Conservation (phyloP, 768 basidiomycete species). For the Pholiota molesta region DNA sequence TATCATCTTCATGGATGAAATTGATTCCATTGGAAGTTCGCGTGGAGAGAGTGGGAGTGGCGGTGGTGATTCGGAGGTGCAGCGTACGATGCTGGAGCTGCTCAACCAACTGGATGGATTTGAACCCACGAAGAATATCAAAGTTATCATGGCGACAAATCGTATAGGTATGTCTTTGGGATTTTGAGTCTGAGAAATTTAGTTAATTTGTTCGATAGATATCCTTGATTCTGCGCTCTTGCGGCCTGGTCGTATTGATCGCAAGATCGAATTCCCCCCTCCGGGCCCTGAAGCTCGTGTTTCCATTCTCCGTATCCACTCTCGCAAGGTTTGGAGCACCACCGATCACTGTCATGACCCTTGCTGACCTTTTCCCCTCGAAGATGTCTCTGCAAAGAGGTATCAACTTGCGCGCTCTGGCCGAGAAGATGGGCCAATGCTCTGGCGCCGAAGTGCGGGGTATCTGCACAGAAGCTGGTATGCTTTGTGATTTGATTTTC, state of each 20-base stretch:
- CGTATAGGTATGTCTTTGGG: constrained; percentile 68
- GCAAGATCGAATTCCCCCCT: constrained; percentile 98
- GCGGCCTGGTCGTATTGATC: constrained; percentile 92
- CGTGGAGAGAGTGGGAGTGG: constrained; percentile 91
- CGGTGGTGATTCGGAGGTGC: constrained; percentile 87
- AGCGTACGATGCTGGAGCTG: constrained; percentile 89
- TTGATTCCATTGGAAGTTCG: constrained; percentile 95
- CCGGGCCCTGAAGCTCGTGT: constrained; percentile 97
- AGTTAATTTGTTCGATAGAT: constrained; percentile 47
- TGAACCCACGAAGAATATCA: constrained; percentile 97
- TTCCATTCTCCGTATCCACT: constrained; percentile 96
- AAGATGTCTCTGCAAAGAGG: constrained; percentile 98
- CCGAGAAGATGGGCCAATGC: constrained; percentile 99
- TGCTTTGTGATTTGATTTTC: constrained; percentile 56
- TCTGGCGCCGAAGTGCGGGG: constrained; percentile 97
- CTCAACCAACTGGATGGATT: constrained; percentile 90
- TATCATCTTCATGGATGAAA: constrained; percentile 99
- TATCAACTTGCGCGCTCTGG: constrained; percentile 93
- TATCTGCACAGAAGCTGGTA: constrained; percentile 97
- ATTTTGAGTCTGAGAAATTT: background rate
- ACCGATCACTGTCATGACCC: background rate
- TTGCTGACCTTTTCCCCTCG: background rate
- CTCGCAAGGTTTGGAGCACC: constrained; percentile 69
- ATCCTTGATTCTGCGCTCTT: constrained; percentile 93
- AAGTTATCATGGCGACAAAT: constrained; percentile 96